Base-by-base conservation (phyloP, 2,329 filamentous ascomycete genomes). In the Pleomassaria siparia region DNA sequence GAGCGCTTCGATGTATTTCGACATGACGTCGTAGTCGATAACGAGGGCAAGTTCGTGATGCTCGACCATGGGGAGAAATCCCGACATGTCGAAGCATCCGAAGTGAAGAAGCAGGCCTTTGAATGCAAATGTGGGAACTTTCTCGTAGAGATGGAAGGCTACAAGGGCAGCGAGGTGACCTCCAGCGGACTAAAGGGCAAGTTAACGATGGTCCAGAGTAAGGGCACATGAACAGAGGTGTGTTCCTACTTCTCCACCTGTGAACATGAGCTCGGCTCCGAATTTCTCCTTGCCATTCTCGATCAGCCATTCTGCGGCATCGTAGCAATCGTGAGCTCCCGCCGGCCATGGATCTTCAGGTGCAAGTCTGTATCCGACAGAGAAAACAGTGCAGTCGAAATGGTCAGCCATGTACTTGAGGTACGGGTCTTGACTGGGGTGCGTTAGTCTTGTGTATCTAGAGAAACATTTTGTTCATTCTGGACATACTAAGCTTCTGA, bases 301-400 rank as follows among this genome's bases (percentile, higher is more conserved):
- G 21, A 80, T 63, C 1, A 84, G 68, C 63, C 78, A 80, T 48
- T 80, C 76, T 0, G 74, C 81, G 3, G 74, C 79, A 58, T 84
- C 81, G 55, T 77, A 75, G 64, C 80, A 82, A 60, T 85, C 82
- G 43, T 84, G 72, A 3, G 75, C 73, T 0, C 73, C 77, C 0
- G 72, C 73, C 0, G 83, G 82, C 59, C 76, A 84, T 0, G 80
- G 79, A 54, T 83, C 49, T 59, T 85, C 81, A 0, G 83, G 83
- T 0, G 81, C 81, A 15, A 82, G 74, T 22, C 82, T 73, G 60
- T 85, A 85, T 1, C 81, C 82, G 6, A 84, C 74, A 0, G 76
- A 80, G 11, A 85, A 63, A 13, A 79, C 75, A 0, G 76, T 75
- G 2, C 82, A 48, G 29, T 76, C 67, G 39, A 70, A 74, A 22